Conservation (phyloP, 768 basidiomycete genomes). For the Lactarius vividus region DNA sequence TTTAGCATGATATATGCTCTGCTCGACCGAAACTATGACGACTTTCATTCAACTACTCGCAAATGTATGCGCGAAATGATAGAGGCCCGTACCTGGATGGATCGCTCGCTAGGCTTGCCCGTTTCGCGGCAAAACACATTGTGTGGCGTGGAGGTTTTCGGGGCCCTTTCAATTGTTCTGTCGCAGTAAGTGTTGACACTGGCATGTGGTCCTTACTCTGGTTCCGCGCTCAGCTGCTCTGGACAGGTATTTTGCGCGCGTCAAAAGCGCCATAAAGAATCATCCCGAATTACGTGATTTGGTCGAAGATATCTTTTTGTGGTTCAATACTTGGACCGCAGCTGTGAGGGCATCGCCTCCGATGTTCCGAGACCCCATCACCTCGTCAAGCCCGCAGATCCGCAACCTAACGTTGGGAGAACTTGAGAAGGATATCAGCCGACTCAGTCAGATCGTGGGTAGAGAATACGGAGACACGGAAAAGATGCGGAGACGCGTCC, state of each 20-base stretch:
- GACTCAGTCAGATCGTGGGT: slow-evolving; percentile 45
- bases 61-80: slow-evolving; percentile 32
- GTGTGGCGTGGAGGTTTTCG: slow-evolving; percentile 34
- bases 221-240: background rate
- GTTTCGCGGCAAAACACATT: slow-evolving; percentile 25
- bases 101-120: slow-evolving; percentile 22
- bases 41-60: slow-evolving; percentile 26
- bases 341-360: slow-evolving; percentile 41
- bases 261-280: slow-evolving; percentile 50
- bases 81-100: slow-evolving; percentile 29
- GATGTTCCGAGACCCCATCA: slow-evolving; percentile 47
- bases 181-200: slow-evolving; percentile 24
- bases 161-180: slow-evolving; percentile 30
- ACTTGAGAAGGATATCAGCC: slow-evolving; percentile 36
- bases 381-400: slow-evolving; percentile 29
- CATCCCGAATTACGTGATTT: slow-evolving; percentile 45
- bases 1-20: slow-evolving; percentile 30
- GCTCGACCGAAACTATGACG: slow-evolving; percentile 34
- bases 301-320: slow-evolving; percentile 43
- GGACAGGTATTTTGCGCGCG: slow-evolving; percentile 52
- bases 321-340: slow-evolving; percentile 48
- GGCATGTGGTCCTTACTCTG: background rate
- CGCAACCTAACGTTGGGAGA: slow-evolving; percentile 41
- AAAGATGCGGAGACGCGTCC: slow-evolving; percentile 13
- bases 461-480: slow-evolving; percentile 46